Base-by-base conservation (phyloP, 768 basidiomycete species). In the Lentinula raphanica region DNA sequence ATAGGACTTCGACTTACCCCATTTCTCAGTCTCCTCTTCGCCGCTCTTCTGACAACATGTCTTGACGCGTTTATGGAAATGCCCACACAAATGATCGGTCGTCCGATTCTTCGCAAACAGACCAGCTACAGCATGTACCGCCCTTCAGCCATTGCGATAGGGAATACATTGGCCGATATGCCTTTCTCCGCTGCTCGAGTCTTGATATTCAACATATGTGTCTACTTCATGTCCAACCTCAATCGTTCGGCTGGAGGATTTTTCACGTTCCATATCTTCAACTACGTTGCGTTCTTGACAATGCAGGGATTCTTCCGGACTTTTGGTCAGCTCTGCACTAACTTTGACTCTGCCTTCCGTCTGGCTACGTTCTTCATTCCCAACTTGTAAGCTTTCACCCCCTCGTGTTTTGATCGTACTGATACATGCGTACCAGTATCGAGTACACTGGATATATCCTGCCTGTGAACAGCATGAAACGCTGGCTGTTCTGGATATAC, bases 231-330 rank as follows among this genome's bases (percentile, higher is more conserved):
- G 75, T 71, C 82, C 2, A 72, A 76, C 35, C 71, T 90, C 50
- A 62, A 79, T 65, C 66, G 68, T 21, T 71, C 74, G 6, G 78
- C 68, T 1, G 73, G 74, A 27, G 79, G 68, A 15, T 80, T 80
- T 66, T 81, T 69, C 63, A 78, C 86, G 17, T 85, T 80, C 74
- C 84, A 86, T 67, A 70, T 94, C 21, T 78, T 88, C 70, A 77
- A 78, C 50, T 88, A 87, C 60, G 19, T 82, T 25, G 80, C 83
- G 1, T 90, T 81, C 68, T 74, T 92, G 53, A 69, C 83, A 23
- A 87, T 94, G 84, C 88, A 90, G 70, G 88, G 85, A 0, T 90
- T 94, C 77, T 96, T 94, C 83, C 76, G 91, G 39, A 84, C 84
- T 0, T 80, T 89, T 58, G 88, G 87, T 29, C 68, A 79, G 19